Base-by-base conservation (phyloP, 2,329 filamentous ascomycete species). In the Trichoderma cornu-damae region DNA sequence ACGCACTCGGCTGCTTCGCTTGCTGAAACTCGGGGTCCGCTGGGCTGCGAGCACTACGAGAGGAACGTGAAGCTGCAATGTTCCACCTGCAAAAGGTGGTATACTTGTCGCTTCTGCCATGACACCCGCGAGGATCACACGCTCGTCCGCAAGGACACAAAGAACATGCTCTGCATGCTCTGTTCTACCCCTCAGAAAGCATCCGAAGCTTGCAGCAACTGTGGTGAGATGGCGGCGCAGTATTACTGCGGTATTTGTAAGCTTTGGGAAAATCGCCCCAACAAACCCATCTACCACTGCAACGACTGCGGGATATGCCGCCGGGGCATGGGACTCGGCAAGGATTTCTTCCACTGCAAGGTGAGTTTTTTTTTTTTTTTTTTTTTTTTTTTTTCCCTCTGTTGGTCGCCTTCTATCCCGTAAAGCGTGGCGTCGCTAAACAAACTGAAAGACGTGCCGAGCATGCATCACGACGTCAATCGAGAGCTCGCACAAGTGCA, bases 271-370 rank as follows among this genome's bases (percentile, higher is more conserved):
- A 91, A 97, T 67, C 89, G 96, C 64, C 83, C 85, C 55, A 86
- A 85, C 63, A 96, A 95, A 71, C 88, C 87, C 62, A 96, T 97
- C 58, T 99, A 99, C 69, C 94, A 99, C 70, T 99, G 94, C 71
- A 83, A 86, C 67, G 94, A 97, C 67, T 99, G 94, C 71, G 94
- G 94, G 4, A 96, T 99, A 60, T 99, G 94, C 69, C 83, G 94
- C 59, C 86, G 92, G 58, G 94, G 94, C 1, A 84, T 90, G 70
- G 94, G 94, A 1, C 77, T 99, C 28, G 93, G 94, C 3, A 97
- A 96, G 69, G 94, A 99, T 69, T 99, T 96, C 70, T 92, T 95
- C 67, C 94, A 99, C 72, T 99, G 94, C 87, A 95, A 96, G 83
- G 90, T 93, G 70, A 74, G 65, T 24, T 20, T 14, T 7, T 12